Conservation (phyloP, 2,329 filamentous ascomycete species). For the Diplodia seriata region DNA sequence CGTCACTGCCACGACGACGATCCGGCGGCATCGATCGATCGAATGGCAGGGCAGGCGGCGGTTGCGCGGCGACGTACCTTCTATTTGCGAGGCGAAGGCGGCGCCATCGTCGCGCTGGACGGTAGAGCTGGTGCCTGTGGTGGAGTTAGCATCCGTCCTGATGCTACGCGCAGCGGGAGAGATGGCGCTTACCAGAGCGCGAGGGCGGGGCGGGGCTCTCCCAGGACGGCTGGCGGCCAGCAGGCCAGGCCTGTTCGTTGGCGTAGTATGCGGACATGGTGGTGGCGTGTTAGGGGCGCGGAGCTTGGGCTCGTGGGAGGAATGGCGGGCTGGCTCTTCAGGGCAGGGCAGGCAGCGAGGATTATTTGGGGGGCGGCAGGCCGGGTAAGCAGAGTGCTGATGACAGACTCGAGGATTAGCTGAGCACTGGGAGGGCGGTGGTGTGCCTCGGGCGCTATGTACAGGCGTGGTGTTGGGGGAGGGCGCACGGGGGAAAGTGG, state of each 20-base stretch:
- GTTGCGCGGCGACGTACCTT: conserved; percentile 68
- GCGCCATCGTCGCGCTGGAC: conserved; percentile 70
- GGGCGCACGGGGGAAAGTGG: conserved; percentile 32
- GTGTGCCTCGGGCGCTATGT: conserved; percentile 29
- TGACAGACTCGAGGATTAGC: conserved; percentile 20
- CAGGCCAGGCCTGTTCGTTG: conserved; percentile 68
- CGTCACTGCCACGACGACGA: not conserved
- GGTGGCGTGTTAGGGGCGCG: conserved; percentile 23
- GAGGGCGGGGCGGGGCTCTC: conserved; percentile 75
- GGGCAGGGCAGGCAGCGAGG: conserved; percentile 25
- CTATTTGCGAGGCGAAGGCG: conserved; percentile 86
- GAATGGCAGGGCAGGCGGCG: not conserved
- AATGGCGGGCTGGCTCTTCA: not conserved
- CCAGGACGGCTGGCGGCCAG: conserved; percentile 71
- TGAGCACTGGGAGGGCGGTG: conserved; percentile 27
- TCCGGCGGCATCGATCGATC: not conserved
- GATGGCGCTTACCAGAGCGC: conserved; percentile 66
- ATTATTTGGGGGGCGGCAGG: not conserved
- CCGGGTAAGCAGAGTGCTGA: conserved; percentile 6
- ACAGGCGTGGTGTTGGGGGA: conserved; percentile 33
- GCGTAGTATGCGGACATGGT: conserved; percentile 63
- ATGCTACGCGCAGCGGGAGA: conserved; percentile 31
- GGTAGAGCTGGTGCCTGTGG: conserved; percentile 74
- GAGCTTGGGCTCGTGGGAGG: conserved; percentile 12
- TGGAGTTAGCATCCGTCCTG: conserved; percentile 39